phyloP scores from a whole-genome alignment of 2,329 filamentous ascomycete species.

The Beauveria rudraprayagi region DNA sequence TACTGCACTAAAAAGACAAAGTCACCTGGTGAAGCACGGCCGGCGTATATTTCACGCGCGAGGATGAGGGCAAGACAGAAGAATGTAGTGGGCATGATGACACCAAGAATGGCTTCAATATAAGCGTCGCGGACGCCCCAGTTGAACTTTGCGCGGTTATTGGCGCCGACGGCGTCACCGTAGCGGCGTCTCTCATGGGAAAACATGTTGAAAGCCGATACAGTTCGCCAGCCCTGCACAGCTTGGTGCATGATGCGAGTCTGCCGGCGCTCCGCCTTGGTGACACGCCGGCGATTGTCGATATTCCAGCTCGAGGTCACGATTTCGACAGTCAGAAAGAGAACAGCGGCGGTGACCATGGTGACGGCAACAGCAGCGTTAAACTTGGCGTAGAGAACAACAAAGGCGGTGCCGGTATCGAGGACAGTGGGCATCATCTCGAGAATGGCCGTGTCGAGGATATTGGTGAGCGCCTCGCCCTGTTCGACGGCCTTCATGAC shows the following conservation, averaged over 20 bases:
- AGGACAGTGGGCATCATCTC: constrained; percentile 52
- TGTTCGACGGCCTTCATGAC: constrained; percentile 58
- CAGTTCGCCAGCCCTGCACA: constrained; percentile 52
- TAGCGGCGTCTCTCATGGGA: constrained; percentile 22
- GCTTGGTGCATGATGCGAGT: constrained; percentile 49
- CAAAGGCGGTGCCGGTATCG: constrained; percentile 53
- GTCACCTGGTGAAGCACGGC: constrained; percentile 39
- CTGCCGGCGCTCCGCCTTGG: constrained; percentile 38
- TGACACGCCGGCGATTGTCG: constrained; percentile 14
- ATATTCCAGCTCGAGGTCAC: constrained; percentile 30
- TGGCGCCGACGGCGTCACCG: constrained; percentile 18
- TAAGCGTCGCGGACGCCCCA: constrained; percentile 18
- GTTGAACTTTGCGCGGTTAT: constrained; percentile 15
- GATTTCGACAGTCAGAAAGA: constrained; percentile 20
- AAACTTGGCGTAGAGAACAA: constrained; percentile 53
- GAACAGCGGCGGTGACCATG: constrained; percentile 20
- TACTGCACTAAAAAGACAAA: constrained; percentile 55
- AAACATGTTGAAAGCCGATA: constrained; percentile 35
- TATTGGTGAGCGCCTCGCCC: constrained; percentile 48
- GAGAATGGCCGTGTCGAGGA: constrained; percentile 53
- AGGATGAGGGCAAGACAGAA: constrained; percentile 35
- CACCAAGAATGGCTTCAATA: constrained; percentile 24
- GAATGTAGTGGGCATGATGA: constrained; percentile 37
- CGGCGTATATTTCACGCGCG: constrained; percentile 31
- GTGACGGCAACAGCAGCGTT: constrained; percentile 47